Evolutionary conservation across 2,329 filamentous ascomycete species (phyloP).

Genomic region (Coniochaeta sp.): DNA sequence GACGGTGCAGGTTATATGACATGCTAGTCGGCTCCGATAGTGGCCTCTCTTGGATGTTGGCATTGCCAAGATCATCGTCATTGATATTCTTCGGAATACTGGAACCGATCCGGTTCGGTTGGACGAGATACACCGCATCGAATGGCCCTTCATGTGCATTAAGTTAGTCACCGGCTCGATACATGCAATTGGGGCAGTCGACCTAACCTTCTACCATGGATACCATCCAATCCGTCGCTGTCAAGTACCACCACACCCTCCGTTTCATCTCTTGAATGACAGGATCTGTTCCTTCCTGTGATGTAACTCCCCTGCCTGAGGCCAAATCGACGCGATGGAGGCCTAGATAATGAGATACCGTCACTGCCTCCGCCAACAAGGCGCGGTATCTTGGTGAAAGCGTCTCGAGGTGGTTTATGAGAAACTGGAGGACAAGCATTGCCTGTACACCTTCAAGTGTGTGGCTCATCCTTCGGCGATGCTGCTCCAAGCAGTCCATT

Average conservation of each 20-base stretch:
- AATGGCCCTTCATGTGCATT: not conserved
- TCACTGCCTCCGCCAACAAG: not conserved
- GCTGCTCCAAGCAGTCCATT: not conserved
- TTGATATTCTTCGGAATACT: not conserved
- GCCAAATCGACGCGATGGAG: not conserved
- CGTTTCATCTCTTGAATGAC: not conserved
- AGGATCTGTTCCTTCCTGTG: not conserved
- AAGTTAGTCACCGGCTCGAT: not conserved
- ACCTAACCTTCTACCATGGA: not conserved
- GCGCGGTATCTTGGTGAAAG: not conserved
- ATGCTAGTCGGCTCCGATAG: not conserved
- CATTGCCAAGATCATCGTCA: not conserved
- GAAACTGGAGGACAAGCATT: not conserved
- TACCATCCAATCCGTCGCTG: not conserved
- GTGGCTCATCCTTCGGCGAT: not conserved
- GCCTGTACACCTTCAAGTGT: not conserved
- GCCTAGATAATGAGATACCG: not conserved
- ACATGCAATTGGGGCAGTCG: not conserved
- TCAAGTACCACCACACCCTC: slow-evolving; percentile 1
- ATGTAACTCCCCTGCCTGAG: not conserved
- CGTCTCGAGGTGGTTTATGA: not conserved
- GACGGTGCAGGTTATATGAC: not conserved
- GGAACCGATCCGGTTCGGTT: not conserved
- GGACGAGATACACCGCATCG: not conserved
- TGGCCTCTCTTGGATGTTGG: not conserved